Base-by-base conservation (phyloP, 352 stramenopile species). In the Pythium folliculosum region DNA sequence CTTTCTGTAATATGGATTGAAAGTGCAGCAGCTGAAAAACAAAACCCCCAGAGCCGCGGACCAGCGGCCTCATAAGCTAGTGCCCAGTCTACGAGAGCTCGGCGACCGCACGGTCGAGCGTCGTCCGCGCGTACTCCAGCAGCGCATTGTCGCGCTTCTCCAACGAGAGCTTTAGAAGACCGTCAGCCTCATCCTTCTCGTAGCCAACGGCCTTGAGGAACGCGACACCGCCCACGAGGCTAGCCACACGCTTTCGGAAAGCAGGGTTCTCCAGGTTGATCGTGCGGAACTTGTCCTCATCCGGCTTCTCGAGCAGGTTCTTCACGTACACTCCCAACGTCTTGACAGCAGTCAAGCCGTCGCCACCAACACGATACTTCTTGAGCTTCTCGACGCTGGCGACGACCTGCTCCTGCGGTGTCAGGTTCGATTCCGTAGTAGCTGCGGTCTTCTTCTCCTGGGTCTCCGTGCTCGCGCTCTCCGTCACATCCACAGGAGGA, bases 191-290 rank as follows among this genome's bases (percentile, higher is more conserved):
- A 47, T 95, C 82, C 67, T 97, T 98, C 23, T 83, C 84, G 75
- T 97, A 98, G n/a, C 92, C 92, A 7, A 97, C 56, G 22, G 77
- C 81, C 62, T 94, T 94, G 32, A 98, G 76, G 43, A 98, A 86
- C 17, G 84, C 80, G 25, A 95, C 73, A 51, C 92, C 91, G 22
- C 92, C 91, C 22, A 95, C 73, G 9, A 97, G 77, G 50, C 81
- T 86, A 30, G 80, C 84, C 47, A 98, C 90, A 17, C 92, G 89
- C 69, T 94, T 93, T 58, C 92, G 92, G 71, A 97, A 97, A 25
- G 91, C 92, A 7, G 86, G 69, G 56, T 97, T 97, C 45, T 96
- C 88, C 30, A 96, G 55, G 71, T 97, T 97, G 69, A 98, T 96
- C 21, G 80, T 87, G 13, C 88, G 86, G 73, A 96, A 98, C 64